These are phyloP conservation scores for Neofusicoccum umdonicola DNA, from an alignment of 2,329 filamentous ascomycete species.

Conservation along the genomic window DNA sequence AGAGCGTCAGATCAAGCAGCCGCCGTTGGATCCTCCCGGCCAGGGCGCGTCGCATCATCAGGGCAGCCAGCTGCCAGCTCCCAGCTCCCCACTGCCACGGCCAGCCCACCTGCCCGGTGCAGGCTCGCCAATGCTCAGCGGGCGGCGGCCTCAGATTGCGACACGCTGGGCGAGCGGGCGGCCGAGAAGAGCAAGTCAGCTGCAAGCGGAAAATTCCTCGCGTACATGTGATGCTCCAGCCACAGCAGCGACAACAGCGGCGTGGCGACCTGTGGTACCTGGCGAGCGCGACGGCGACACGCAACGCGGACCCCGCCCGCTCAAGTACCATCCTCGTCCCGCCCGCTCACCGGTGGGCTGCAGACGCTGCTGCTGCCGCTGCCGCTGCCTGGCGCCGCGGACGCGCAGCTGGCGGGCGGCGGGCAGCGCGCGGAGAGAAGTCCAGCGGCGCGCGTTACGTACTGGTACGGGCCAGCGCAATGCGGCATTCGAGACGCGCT, in stretches of 20 bases:
- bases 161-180: not conserved
- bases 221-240: slow-evolving; percentile 16
- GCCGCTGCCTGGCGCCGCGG: not conserved
- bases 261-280: slow-evolving; percentile 7
- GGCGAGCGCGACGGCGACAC: not conserved
- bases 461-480: not conserved
- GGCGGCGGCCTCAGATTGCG: not conserved
- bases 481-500: slow-evolving; percentile 2
- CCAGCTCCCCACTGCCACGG: not conserved
- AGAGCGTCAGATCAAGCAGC: slow-evolving; percentile 1
- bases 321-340: not conserved
- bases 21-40: slow-evolving; percentile 1
- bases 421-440: slow-evolving; percentile 9
- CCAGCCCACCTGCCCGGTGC: not conserved
- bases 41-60: not conserved
- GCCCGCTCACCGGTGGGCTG: not conserved
- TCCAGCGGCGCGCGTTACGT: not conserved
- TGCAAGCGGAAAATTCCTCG: slow-evolving; percentile 16
- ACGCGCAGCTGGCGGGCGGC: not conserved
- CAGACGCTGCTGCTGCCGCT: not conserved
- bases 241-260: slow-evolving; percentile 2
- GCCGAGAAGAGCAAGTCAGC: slow-evolving; percentile 10
- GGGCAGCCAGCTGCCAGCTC: not conserved
- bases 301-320: not conserved
- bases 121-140: not conserved